These are phyloP conservation scores for Penicillium glabrum DNA, from an alignment of 2,329 filamentous ascomycete genomes.

Conservation along the genomic window DNA sequence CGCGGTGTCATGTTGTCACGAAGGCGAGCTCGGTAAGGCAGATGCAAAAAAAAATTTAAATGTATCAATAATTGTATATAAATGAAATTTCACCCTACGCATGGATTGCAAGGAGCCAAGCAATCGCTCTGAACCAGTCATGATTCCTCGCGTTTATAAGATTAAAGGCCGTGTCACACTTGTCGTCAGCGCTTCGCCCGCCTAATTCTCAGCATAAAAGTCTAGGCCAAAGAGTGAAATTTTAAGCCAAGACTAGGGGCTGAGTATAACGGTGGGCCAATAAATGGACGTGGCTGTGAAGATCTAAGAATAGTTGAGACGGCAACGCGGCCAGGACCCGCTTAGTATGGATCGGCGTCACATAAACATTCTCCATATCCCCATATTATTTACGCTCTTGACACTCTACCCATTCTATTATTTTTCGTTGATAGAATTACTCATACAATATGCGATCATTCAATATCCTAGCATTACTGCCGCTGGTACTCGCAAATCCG, in stretches of 20 bases:
- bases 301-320: conserved; percentile 31
- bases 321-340: conserved; percentile 28
- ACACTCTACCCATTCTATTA: neutral
- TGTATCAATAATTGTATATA: neutral
- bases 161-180: neutral
- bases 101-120: neutral
- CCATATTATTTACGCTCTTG: conserved; percentile 2
- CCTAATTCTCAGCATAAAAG: neutral
- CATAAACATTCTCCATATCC: conserved; percentile 15
- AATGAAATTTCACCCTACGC: neutral
- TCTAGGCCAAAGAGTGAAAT: neutral
- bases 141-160: neutral
- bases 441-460: conserved; percentile 29
- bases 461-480: conserved; percentile 30
- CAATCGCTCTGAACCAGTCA: no score
- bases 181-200: neutral
- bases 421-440: neutral
- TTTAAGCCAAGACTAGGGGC: neutral
- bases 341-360: conserved; percentile 11
- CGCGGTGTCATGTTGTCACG: conserved; percentile 2
- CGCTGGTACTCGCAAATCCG: conserved; percentile 27
- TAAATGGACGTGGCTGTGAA: neutral
- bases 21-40: neutral
- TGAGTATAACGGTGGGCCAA: neutral
- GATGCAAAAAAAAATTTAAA: neutral